phyloP scores from a whole-genome alignment of 2,329 filamentous ascomycete species.

The Fusarium pininemorale region DNA sequence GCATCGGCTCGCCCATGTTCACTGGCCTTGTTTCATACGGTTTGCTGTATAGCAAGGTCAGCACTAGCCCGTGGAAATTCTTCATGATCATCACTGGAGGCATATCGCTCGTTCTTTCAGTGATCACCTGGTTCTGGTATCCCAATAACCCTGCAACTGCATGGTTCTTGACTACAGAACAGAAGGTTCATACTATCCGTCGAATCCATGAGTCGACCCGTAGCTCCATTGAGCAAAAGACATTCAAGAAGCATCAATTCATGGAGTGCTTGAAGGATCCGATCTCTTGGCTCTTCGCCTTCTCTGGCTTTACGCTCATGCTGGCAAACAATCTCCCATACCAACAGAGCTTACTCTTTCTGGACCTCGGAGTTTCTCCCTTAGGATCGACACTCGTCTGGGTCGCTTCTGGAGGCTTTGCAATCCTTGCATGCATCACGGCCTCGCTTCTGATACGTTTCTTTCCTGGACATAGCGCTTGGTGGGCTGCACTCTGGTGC shows the following conservation, averaged over 20 bases:
- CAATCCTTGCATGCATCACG: slow-evolving; percentile 13
- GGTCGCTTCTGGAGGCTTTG: background rate
- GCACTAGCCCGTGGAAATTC: slow-evolving; percentile 1
- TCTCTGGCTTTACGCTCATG: background rate
- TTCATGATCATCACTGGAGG: background rate
- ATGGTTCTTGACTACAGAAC: background rate
- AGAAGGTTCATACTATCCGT: background rate
- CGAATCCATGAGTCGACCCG: background rate
- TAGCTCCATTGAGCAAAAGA: background rate
- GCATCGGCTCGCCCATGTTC: background rate
- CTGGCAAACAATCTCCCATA: background rate
- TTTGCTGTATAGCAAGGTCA: background rate
- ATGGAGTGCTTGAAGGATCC: background rate
- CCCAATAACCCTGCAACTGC: background rate
- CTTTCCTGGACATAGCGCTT: slow-evolving; percentile 30
- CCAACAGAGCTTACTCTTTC: background rate
- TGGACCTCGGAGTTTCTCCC: background rate
- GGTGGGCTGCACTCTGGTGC: slow-evolving; percentile 34
- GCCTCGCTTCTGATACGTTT: slow-evolving; percentile 27
- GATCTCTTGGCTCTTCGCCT: background rate
- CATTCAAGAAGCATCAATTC: background rate
- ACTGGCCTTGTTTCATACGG: background rate
- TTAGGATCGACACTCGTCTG: background rate
- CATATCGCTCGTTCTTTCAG: background rate
- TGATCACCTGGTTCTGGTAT: background rate